Base-by-base conservation (phyloP, 2,329 filamentous ascomycete genomes). In the Fusarium aywerte region DNA sequence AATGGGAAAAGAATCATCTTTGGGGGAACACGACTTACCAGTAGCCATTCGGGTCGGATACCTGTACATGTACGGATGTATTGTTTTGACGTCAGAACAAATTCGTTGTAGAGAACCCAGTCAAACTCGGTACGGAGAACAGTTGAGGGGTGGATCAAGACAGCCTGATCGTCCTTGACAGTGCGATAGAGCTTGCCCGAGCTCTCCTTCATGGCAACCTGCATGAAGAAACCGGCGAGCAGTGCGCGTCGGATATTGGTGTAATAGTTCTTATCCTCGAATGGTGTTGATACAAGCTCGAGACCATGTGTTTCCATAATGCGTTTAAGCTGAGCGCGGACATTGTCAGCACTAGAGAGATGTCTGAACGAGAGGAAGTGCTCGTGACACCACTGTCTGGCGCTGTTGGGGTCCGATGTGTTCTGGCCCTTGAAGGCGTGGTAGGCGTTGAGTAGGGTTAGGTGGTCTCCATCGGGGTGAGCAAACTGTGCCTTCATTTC, bases 81-180 rank as follows among this genome's bases (percentile, higher is more conserved):
- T 81, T 98, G 97, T 86, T 99, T 97, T 52, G 92, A 96, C 1
- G 96, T 99, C 56, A 99, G 87, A 13, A 99, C 96, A 75, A 98
- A 99, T 77, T 99, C 96, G 74, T 98, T 97, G 81, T 99, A 99
- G 25, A 99, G 83, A 25, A 99, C 92, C 96, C 96, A 99, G 71
- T 99, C 96, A 71, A 90, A 92, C 60, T 97, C 94, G 59, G 93
- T 90, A 49, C 89, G 87, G 21, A 99, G 84, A 31, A 97, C 94
- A 1, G 94, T 97, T 68, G 92, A 96, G 3, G 96, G 96, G 80
- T 99, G 96, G 62, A 99, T 86, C 72, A 97, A 85, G 43, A 99
- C 96, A 44, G 88, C 91, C 81, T 98, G 95, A 74, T 97, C 92
- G 76, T 99, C 96, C 83, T 98, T 99, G 77, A 99, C 90, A 2